Base-by-base conservation (phyloP, 805 yeast genomes). In the Lipomyces orientalis region DNA sequence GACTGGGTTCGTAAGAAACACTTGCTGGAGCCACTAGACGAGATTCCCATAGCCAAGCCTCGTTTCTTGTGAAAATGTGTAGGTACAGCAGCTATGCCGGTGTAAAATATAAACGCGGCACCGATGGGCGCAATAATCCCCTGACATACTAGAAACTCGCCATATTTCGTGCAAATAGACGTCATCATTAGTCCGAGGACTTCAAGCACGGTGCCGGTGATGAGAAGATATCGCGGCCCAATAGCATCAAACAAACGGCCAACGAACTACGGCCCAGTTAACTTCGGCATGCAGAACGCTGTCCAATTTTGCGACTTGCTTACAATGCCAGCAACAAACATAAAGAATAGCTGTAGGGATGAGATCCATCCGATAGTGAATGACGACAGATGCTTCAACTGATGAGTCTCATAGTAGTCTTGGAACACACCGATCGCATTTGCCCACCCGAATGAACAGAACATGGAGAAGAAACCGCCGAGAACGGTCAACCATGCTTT, bases 391-490 rank as follows among this genome's bases (percentile, higher is more conserved):
- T 62, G 54, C 22, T 61, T 65, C 29, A 77, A 70, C 52, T 75
- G 73, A 12, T 67, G 63, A 10, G 60, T 60, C 61, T 74, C 67
- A 60, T 76, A 77, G 65, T 76, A 77, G 2, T 73, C 67, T 66
- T 77, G 77, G 62, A 73, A 77, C 1, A 73, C 75, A 7, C 79
- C 79, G 31, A 69, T 64, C 31, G 67, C 71, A 52, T 69, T 69
- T 67, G 62, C 64, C 37, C 89, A 72, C 1, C 96, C 95, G 74
- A 89, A 85, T 1, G 86, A 81, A 62, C 85, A 83, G 8, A 85
- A 75, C 66, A 86, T 78, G 2, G 91, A 91, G 35, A 85, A 75
- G 71, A 86, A 86, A 0, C 88, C 83, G 1, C 89, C 90, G n/a
- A 85, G 64, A 0, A 84, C 76, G 0, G 87, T 86, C 6, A 83